phyloP scores from a whole-genome alignment of 139 green algal genomes.

The Coelastrella sp. region DNA sequence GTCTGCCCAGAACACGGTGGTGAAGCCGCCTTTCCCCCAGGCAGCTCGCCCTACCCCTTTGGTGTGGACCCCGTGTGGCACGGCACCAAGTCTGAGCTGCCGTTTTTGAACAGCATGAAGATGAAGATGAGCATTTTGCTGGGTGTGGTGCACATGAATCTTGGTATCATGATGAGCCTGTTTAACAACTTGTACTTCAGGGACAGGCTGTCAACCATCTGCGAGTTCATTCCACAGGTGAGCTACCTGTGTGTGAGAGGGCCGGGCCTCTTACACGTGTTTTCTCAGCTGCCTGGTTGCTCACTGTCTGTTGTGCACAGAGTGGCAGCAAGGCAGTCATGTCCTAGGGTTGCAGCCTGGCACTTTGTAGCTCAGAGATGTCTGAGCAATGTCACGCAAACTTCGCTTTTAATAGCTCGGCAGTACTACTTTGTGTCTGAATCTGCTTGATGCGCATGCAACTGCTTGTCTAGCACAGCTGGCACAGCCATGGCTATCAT shows the following conservation, averaged over 20 bases:
- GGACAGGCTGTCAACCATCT: slow-evolving; percentile 89
- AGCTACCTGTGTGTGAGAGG: neutral
- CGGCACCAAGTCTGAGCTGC: slow-evolving; percentile 95
- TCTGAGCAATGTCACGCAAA: too few relatives aligned
- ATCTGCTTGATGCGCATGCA: too few relatives aligned
- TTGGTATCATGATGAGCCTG: slow-evolving; percentile 94
- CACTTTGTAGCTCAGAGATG: too few relatives aligned
- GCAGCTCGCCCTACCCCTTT: slow-evolving; percentile 79
- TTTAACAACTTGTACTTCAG: slow-evolving; percentile 94
- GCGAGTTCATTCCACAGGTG: slow-evolving; percentile 93
- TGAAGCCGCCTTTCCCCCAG: slow-evolving; percentile 15
- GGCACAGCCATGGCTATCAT: too few relatives aligned
- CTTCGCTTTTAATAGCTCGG: too few relatives aligned
- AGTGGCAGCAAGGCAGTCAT: too few relatives aligned
- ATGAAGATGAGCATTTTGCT: slow-evolving; percentile 99
- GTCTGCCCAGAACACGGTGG: slow-evolving; percentile 48
- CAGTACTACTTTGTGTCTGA: too few relatives aligned
- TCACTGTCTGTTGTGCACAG: too few relatives aligned
- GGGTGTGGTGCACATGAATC: slow-evolving; percentile 95
- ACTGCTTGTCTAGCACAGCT: too few relatives aligned
- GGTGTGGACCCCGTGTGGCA: slow-evolving; percentile 98
- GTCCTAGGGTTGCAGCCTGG: too few relatives aligned
- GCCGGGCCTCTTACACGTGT: too few relatives aligned
- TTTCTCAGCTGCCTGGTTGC: too few relatives aligned
- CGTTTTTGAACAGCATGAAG: slow-evolving; percentile 97